phyloP scores from a whole-genome alignment of 2,329 filamentous ascomycete genomes.

The Verticillium nonalfalfae region DNA sequence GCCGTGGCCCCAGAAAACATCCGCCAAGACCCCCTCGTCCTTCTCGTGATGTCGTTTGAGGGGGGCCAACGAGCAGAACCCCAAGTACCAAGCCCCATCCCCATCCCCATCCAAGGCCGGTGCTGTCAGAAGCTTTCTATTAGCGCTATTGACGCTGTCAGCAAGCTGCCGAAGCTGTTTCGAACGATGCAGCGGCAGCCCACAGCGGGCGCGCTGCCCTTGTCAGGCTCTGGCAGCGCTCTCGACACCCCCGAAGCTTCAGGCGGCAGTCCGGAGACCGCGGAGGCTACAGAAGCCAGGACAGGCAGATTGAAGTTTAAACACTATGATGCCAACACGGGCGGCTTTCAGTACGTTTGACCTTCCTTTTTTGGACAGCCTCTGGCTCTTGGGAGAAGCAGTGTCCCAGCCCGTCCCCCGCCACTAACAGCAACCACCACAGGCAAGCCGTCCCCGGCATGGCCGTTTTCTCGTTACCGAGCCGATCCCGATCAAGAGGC shows the following conservation, averaged over 20 bases:
- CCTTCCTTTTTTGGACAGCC: not conserved
- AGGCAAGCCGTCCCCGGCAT: not conserved
- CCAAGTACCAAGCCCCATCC: not conserved
- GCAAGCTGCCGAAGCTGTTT: not conserved
- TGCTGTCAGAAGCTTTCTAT: not conserved
- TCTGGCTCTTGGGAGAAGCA: too few relatives aligned
- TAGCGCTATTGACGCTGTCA: not conserved
- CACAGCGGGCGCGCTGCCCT: not conserved
- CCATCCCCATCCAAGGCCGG: not conserved
- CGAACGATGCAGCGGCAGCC: not conserved
- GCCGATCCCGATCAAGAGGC: slow-evolving; percentile 3
- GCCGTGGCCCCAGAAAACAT: not conserved
- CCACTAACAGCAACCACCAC: not conserved
- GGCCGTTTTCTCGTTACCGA: slow-evolving; percentile 4
- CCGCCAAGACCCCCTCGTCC: not conserved
- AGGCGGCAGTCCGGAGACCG: too few relatives aligned
- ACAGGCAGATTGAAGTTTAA: not conserved
- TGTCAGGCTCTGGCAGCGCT: not conserved
- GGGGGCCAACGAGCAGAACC: not conserved
- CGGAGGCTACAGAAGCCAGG: not conserved
- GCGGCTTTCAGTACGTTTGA: not conserved
- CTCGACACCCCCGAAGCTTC: not conserved
- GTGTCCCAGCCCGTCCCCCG: not conserved
- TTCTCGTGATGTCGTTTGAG: not conserved
- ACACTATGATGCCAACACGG: not conserved